These are phyloP conservation scores for Geum urbanum DNA, from an alignment of 306 rosid genomes.

Conservation along the genomic window DNA sequence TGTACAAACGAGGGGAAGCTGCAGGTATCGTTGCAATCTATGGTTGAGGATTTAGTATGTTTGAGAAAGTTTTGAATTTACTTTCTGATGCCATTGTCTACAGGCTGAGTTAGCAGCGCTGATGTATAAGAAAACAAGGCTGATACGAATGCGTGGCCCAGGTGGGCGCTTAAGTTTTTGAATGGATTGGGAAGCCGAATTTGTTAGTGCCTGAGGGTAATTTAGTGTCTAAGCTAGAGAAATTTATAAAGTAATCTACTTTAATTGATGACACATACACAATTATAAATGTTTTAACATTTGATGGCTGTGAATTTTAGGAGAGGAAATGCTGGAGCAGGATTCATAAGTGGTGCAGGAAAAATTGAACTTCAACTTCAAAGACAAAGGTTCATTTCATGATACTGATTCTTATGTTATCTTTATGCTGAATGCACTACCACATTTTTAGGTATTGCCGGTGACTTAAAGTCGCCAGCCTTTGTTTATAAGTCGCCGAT, in stretches of 20 bases:
- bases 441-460: too few relatives aligned
- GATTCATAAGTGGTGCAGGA: constrained; percentile 97
- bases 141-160: constrained; percentile 62
- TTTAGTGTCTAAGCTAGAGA: neutral
- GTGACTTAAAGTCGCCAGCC: too few relatives aligned
- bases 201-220: constrained; percentile 93
- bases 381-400: constrained; percentile 63
- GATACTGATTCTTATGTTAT: constrained; percentile 23
- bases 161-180: constrained; percentile 80
- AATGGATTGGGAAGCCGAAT: constrained; percentile 71
- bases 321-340: constrained; percentile 95
- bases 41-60: constrained; percentile 6
- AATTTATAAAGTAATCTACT: neutral
- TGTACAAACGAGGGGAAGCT: constrained; percentile 77
- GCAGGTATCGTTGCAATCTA: constrained; percentile 45
- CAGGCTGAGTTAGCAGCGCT: constrained; percentile 96
- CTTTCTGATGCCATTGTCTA: constrained; percentile 11
- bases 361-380: constrained; percentile 98
- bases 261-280: neutral
- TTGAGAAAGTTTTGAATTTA: constrained; percentile 5
- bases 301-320: constrained; percentile 39
- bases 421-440: constrained; percentile 13
- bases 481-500: too few relatives aligned
- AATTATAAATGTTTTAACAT: constrained; percentile 13
- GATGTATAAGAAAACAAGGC: constrained; percentile 78